These are phyloP conservation scores for Hydnomerulius pinastri DNA, from an alignment of 768 basidiomycete species.

Conservation along the genomic window DNA sequence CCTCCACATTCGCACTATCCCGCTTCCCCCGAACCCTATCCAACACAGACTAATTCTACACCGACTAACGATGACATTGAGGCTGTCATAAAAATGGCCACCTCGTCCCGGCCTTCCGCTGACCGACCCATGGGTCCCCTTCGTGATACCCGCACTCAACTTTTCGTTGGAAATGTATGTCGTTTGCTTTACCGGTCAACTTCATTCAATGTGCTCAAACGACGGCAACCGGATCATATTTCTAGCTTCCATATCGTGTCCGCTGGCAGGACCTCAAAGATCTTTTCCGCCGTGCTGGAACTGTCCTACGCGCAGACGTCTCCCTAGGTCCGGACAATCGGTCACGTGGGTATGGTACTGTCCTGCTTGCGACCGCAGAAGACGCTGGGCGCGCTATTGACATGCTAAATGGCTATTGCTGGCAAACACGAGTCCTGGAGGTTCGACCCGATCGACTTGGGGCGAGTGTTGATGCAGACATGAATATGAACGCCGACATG, in stretches of 20 bases:
- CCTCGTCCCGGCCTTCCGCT: conserved; percentile 57
- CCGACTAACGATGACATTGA: conserved; percentile 87
- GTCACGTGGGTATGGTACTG: conserved; percentile 92
- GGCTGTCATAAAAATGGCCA: conserved; percentile 90
- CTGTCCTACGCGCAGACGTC: conserved; percentile 78
- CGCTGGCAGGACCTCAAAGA: conserved; percentile 99
- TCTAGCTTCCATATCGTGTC: conserved; percentile 94
- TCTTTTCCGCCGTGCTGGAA: conserved; percentile 93
- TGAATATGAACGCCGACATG: conserved; percentile 14
- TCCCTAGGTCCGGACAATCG: conserved; percentile 86
- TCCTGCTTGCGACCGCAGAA: conserved; percentile 90
- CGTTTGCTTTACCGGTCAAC: conserved; percentile 1
- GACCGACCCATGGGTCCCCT: conserved; percentile 48
- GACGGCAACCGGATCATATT: background rate
- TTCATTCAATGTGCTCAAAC: background rate
- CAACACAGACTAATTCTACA: conserved; percentile 15
- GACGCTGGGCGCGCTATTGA: conserved; percentile 95
- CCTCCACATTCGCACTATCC: background rate
- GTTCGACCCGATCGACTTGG: conserved; percentile 84
- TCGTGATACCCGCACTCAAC: conserved; percentile 89
- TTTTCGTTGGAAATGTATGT: conserved; percentile 94
- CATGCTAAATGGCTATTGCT: conserved; percentile 95
- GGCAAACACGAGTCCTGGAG: conserved; percentile 92
- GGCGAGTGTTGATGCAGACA: conserved; percentile 27
- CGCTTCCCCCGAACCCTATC: conserved; percentile 8